These are phyloP conservation scores for Lagenidium giganteum DNA, from an alignment of 352 stramenopile species.

Conservation along the genomic window DNA sequence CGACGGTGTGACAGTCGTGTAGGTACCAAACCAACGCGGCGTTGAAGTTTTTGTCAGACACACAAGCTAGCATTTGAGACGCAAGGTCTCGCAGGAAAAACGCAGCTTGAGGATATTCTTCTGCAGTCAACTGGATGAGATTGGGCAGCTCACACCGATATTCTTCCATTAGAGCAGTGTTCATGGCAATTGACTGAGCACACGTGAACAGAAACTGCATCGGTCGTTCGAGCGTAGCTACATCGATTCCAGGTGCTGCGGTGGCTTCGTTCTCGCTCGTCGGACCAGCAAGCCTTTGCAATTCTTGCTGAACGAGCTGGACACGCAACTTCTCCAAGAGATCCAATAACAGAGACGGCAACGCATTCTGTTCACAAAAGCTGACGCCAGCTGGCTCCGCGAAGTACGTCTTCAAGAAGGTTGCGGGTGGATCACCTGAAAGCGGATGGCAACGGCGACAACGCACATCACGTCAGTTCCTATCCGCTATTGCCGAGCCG, in stretches of 20 bases:
- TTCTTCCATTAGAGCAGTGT: conserved; percentile 30
- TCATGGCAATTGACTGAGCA: conserved; percentile 34
- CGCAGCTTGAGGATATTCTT: conserved; percentile 31
- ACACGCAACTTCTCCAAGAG: conserved; percentile 35
- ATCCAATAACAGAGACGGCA: conserved; percentile 48
- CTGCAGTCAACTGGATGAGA: conserved; percentile 34
- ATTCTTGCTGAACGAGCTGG: conserved; percentile 27
- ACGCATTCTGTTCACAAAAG: conserved; percentile 45
- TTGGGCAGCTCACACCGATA: conserved; percentile 56
- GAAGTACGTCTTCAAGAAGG: conserved; percentile 33
- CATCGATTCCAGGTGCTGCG: too few species aligned
- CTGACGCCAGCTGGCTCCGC: conserved; percentile 17
- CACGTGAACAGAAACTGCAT: conserved; percentile 41
- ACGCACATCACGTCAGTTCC: too few species aligned
- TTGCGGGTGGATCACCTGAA: conserved; percentile 20
- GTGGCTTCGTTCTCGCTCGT: too few species aligned
- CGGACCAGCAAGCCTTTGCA: conserved; percentile 23
- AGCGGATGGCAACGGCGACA: too few species aligned
- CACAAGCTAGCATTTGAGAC: conserved; percentile 20
- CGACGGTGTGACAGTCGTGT: conserved; percentile 38
- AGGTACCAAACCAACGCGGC: conserved; percentile 54
- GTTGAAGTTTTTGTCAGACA: conserved; percentile 42
- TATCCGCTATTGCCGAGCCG: too few species aligned
- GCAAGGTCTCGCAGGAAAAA: conserved; percentile 31
- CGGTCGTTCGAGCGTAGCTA: too few species aligned